phyloP scores from a whole-genome alignment of 441 rosid species.

The Erodium trifolium region DNA sequence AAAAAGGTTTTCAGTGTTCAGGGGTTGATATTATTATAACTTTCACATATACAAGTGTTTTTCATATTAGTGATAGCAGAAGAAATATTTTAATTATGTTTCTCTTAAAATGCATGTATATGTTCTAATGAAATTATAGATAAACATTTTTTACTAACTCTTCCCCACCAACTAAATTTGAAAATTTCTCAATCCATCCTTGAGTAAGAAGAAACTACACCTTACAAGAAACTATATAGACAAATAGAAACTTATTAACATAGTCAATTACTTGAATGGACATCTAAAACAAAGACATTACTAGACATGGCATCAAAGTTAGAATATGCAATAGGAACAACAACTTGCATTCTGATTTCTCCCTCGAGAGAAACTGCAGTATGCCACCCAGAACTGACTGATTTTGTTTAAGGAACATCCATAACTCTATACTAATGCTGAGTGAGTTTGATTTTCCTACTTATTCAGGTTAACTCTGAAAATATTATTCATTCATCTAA shows the following conservation, averaged over 20 bases:
- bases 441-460: background rate
- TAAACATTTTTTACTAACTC: background rate
- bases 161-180: background rate
- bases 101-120: background rate
- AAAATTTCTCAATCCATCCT: background rate
- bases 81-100: conserved; percentile 1
- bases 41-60: background rate
- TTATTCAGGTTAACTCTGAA: background rate
- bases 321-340: background rate
- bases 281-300: background rate
- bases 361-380: background rate
- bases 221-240: background rate
- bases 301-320: background rate
- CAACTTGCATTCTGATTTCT: background rate
- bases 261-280: background rate
- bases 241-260: background rate
- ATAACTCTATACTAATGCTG: background rate
- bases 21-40: background rate
- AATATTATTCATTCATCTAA: background rate
- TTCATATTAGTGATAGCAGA: background rate
- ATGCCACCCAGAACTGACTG: background rate
- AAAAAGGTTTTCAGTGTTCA: background rate
- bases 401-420: background rate
- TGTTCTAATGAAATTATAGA: background rate
- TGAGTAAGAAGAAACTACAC: background rate